Percentiles rank a stretch among this genome's conserved stretches.
Evolutionary conservation across 768 basidiomycete genomes (phyloP).

Genomic region (Leccinum truebloodii): DNA sequence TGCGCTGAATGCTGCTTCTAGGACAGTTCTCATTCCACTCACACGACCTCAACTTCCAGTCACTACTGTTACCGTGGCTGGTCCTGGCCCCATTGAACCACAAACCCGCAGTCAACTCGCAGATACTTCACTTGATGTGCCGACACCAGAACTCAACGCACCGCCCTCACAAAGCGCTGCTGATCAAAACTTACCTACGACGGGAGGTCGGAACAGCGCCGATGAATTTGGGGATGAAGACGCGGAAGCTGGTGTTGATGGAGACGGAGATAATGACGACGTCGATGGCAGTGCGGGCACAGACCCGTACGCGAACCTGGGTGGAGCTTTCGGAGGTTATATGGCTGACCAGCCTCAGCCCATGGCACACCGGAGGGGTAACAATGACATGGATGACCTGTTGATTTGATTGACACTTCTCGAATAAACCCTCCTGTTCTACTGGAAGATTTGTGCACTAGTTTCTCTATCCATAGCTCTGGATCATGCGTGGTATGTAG

Average conservation of each 20-base stretch:
- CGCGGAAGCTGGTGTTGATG: conserved; percentile 27
- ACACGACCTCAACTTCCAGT: conserved; percentile 51
- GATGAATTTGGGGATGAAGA: conserved; percentile 28
- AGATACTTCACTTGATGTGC: conserved; percentile 23
- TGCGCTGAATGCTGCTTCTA: conserved; percentile 82
- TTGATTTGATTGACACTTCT: conserved; percentile 46
- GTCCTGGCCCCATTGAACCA: conserved; percentile 48
- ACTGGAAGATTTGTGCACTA: conserved; percentile 6
- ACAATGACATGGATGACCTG: conserved; percentile 64
- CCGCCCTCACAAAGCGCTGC: conserved; percentile 22
- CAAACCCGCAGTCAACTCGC: conserved; percentile 27
- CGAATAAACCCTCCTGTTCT: not conserved
- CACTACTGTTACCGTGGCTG: conserved; percentile 49
- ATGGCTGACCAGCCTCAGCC: conserved; percentile 72
- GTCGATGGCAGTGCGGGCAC: conserved; percentile 30
- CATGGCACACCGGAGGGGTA: conserved; percentile 44
- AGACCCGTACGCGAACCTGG: conserved; percentile 87
- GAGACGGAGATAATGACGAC: conserved; percentile 45
- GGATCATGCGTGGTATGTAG: conserved; percentile 13
- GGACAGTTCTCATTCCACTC: conserved; percentile 66
- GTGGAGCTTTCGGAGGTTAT: conserved; percentile 73
- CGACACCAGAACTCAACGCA: conserved; percentile 37
- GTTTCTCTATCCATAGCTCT: not conserved
- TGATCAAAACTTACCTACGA: conserved; percentile 10
- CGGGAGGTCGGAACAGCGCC: conserved; percentile 3